Percentiles rank a stretch among this genome's conserved stretches.
Conservation (phyloP, 805 yeast species). For the Ogataea methanolica region DNA sequence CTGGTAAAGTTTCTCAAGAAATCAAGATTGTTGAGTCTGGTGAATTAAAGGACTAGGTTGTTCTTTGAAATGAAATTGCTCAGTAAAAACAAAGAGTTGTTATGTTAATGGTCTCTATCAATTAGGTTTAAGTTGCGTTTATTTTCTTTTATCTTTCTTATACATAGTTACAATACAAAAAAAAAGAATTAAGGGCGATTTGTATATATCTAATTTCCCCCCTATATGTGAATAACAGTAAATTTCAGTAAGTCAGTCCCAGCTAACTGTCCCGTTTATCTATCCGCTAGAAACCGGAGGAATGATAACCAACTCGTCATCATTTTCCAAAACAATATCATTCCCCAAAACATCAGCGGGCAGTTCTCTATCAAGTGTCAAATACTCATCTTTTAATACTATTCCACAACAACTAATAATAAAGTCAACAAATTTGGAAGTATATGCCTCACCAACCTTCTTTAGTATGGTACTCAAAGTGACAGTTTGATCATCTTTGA, state of each 20-base stretch:
- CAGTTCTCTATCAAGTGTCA: slow-evolving; percentile 16
- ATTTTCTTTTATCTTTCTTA: too few relatives aligned
- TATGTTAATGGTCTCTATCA: too few relatives aligned
- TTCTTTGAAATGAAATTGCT: not conserved
- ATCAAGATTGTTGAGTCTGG: slow-evolving; percentile 55
- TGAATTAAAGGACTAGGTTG: slow-evolving; percentile 36
- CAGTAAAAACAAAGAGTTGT: not conserved
- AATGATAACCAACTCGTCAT: slow-evolving; percentile 23
- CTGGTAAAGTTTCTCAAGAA: slow-evolving; percentile 43
- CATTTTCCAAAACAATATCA: slow-evolving; percentile 6
- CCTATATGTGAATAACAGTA: too few relatives aligned
- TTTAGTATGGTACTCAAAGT: slow-evolving; percentile 6
- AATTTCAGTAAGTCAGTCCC: too few relatives aligned
- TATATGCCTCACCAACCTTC: slow-evolving; percentile 6
- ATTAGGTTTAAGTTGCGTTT: too few relatives aligned
- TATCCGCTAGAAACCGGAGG: slow-evolving; percentile 32
- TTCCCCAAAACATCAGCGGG: slow-evolving; percentile 1
- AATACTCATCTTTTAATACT: slow-evolving; percentile 25
- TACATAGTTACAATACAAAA: too few relatives aligned
- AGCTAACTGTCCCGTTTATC: too few relatives aligned
- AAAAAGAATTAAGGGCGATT: too few relatives aligned
- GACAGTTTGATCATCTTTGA: not conserved
- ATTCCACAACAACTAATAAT: slow-evolving; percentile 23
- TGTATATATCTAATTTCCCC: not conserved
- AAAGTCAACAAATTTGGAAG: slow-evolving; percentile 16